Evolutionary conservation across 768 basidiomycete species (phyloP), one percentile per base, ranked within the genome.

Genomic region (Galerina sulciceps): DNA sequence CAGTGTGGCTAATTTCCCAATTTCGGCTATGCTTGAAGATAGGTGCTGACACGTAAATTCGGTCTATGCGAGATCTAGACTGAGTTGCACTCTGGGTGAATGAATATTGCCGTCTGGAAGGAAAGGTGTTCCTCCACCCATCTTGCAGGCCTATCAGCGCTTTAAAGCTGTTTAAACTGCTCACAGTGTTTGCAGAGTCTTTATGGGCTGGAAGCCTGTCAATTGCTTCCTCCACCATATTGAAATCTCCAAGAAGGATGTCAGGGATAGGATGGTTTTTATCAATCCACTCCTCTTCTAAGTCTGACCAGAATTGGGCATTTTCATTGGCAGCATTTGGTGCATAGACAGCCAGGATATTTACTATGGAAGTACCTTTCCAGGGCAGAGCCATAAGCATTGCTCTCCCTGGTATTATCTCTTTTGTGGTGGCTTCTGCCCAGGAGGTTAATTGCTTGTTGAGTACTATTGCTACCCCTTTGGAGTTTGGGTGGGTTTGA

Each of bases 201-300:
- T 14, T 1, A 0, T 60, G 58, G 0, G 55, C 37, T 1, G 79
- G 79, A 0, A 76, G 44, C 0, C 75, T 9, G 53, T 82, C 80
- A 0, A 81, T 54, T 0, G 59, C 15, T 1, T 78, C 74, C 53
- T 82, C 78, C 0, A 75, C 73, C 0, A 81, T 31, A 59, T 84
- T 82, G 41, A 76, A 75, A 57, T 84, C 79, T 0, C 79, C 79
- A 0, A 74, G 34, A 46, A 83, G 57, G 0, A 78, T 11, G 31
- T 80, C 72, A 3, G 71, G 74, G 44, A 51, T 62, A 10, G 57
- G 57, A 4, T 17, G 22, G 22, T 17, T 17, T 1, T 37, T 6
- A 1, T 11, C 6, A 9, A 14, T 9, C 10, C 36, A 49, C 9
- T 45, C 15, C 4, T 14, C 20, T n/a, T 22, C 1, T 0, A 64